Conservation (phyloP, 1,139 yeast genomes). For the Diutina sp. region DNA sequence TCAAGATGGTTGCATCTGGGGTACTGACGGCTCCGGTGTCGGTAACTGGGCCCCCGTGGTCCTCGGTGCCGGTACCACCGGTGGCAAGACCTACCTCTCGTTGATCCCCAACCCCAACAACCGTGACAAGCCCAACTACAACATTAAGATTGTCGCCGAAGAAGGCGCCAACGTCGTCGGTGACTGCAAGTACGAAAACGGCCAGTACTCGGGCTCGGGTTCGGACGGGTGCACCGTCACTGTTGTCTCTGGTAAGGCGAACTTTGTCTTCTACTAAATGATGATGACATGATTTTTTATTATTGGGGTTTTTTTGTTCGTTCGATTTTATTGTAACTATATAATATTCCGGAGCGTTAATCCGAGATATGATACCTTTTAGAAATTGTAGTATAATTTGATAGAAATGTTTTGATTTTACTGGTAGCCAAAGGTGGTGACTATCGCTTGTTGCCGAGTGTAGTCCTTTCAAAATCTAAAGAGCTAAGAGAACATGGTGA, state of each 20-base stretch:
- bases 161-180: constrained; percentile 55
- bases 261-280: constrained; percentile 44
- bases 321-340: background rate
- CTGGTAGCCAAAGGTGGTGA: too few species aligned
- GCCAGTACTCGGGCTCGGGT: constrained; percentile 57
- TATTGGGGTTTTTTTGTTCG: background rate
- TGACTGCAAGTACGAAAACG: constrained; percentile 68
- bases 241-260: constrained; percentile 71
- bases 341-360: background rate
- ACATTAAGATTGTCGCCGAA: constrained; percentile 60
- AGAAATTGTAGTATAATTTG: background rate
- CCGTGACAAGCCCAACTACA: constrained; percentile 62
- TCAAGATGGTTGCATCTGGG: constrained; percentile 92
- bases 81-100: constrained; percentile 75
- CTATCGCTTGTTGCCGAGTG: too few species aligned
- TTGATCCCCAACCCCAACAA: constrained; percentile 95
- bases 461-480: too few species aligned
- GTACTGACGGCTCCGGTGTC: constrained; percentile 59
- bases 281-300: background rate
- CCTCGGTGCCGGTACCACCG: constrained; percentile 81
- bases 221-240: constrained; percentile 88
- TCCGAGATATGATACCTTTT: background rate
- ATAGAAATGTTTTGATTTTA: too few species aligned
- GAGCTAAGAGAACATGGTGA: too few species aligned
- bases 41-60: constrained; percentile 99